Evolutionary conservation across 2,329 filamentous ascomycete genomes (phyloP).

Genomic region (Alternaria angustiovoidea): DNA sequence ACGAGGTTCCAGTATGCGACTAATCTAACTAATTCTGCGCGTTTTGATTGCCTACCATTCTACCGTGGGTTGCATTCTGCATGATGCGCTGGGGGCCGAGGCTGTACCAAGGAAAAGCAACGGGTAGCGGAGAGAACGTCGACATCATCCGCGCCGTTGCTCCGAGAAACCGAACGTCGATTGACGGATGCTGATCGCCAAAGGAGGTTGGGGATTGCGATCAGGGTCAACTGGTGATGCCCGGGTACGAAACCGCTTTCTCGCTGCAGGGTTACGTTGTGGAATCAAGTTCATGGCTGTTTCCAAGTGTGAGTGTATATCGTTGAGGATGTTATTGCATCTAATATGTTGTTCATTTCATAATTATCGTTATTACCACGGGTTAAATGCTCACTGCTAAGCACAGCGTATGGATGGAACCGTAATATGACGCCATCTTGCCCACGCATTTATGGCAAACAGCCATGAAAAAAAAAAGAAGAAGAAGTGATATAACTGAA

Average conservation of each 20-base stretch:
- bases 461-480: neutral
- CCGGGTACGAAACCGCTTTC: neutral
- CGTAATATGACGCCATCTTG: neutral
- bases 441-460: neutral
- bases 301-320: neutral
- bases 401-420: neutral
- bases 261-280: neutral
- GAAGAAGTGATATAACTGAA: neutral
- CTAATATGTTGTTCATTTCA: neutral
- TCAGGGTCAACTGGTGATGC: neutral
- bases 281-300: neutral
- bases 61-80: neutral
- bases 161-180: neutral
- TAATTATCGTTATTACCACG: neutral
- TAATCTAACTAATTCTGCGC: neutral
- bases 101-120: constrained; percentile 4
- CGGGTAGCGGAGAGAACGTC: neutral
- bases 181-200: neutral
- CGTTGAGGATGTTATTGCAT: neutral
- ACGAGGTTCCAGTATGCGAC: neutral
- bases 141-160: neutral
- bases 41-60: neutral
- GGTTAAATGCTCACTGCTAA: neutral
- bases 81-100: neutral
- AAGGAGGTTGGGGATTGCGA: neutral